Percentiles rank a stretch among this genome's conserved stretches.
phyloP scores from a whole-genome alignment of 768 basidiomycete species.

The Collybia mongolica region DNA sequence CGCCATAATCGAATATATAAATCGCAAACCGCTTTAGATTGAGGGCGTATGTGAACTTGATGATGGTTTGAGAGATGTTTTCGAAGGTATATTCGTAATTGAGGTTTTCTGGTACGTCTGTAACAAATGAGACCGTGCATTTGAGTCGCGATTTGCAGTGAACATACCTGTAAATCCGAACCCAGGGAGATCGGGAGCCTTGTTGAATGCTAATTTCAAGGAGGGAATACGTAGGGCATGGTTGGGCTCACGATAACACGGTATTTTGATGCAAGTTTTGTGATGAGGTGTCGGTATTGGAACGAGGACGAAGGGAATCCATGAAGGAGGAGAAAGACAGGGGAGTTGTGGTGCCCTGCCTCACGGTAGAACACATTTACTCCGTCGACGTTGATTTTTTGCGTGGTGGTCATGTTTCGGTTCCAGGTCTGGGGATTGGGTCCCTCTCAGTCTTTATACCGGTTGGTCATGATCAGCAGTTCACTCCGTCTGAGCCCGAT shows the following conservation, averaged over 20 bases:
- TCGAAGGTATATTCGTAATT: conserved; percentile 41
- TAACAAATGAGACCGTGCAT: background rate
- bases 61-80: conserved; percentile 35
- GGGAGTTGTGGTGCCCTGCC: conserved; percentile 28
- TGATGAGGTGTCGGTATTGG: conserved; percentile 48
- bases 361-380: conserved; percentile 43
- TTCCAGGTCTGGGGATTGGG: background rate
- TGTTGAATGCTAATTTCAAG: background rate
- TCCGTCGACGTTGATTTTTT: conserved; percentile 19
- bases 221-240: background rate
- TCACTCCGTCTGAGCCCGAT: no score
- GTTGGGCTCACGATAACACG: conserved; percentile 30
- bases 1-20: conserved; percentile 53
- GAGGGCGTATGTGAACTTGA: conserved; percentile 38
- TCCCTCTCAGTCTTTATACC: background rate
- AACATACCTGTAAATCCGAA: conserved; percentile 43
- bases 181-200: conserved; percentile 51
- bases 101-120: conserved; percentile 30
- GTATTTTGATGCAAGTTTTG: conserved; percentile 36
- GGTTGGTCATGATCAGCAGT: background rate
- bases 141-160: background rate
- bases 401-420: conserved; percentile 1
- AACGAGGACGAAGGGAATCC: conserved; percentile 49
- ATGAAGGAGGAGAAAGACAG: conserved; percentile 43
- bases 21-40: conserved; percentile 36